Evolutionary conservation across 2,329 filamentous ascomycete species (phyloP).

Genomic region (Pochonia chlamydosporia): DNA sequence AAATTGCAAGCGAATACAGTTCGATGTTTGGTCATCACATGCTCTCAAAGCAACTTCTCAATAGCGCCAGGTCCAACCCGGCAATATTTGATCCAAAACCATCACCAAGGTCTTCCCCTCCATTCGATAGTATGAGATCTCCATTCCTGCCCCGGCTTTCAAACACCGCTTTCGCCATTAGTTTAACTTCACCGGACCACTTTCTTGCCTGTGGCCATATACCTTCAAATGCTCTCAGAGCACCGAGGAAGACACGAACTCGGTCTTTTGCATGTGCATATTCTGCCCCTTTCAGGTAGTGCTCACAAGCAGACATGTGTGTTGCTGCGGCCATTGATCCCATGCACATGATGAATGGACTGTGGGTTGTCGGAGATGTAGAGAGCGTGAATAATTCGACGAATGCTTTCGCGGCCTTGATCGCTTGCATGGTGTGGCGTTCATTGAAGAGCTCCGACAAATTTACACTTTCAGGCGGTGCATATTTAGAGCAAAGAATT

Average conservation of each 20-base stretch:
- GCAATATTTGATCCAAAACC: neutral
- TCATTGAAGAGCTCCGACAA: constrained; percentile 10
- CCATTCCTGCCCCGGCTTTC: neutral
- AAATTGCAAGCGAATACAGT: no score
- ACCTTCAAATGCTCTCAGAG: constrained; percentile 9
- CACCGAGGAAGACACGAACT: constrained; percentile 13
- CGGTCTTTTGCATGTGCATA: constrained; percentile 8
- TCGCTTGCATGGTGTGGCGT: constrained; percentile 12
- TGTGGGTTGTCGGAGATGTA: constrained; percentile 9
- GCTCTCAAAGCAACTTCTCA: neutral
- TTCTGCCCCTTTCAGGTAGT: constrained; percentile 6
- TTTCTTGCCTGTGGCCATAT: constrained; percentile 13
- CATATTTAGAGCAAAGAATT: constrained; percentile 15
- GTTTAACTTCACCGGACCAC: constrained; percentile 11
- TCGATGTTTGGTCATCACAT: neutral
- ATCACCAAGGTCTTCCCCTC: neutral
- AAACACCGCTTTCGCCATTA: constrained; percentile 11
- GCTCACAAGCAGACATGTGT: constrained; percentile 12
- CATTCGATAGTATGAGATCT: neutral
- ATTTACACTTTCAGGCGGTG: constrained; percentile 12
- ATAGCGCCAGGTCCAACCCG: neutral
- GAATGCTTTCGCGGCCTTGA: constrained; percentile 9
- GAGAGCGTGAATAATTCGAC: constrained; percentile 13
- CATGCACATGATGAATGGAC: constrained; percentile 15
- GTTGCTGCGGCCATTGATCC: constrained; percentile 13